Percentiles rank a stretch among this genome's conserved stretches.
phyloP scores from a whole-genome alignment of 2,329 filamentous ascomycete genomes.

The Stagonosporopsis cucurbitacearum region DNA sequence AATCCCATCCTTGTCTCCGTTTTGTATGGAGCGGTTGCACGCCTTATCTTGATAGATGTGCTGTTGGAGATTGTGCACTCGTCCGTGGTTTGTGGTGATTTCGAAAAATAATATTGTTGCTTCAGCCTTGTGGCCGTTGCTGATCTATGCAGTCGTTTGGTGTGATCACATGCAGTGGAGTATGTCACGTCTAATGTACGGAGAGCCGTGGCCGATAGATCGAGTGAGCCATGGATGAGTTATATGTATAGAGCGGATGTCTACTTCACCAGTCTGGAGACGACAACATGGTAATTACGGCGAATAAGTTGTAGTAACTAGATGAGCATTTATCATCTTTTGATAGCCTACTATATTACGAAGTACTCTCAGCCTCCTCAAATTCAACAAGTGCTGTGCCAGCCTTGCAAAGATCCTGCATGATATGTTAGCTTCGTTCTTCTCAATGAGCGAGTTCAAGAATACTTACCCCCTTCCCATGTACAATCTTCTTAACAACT shows the following conservation, averaged over 20 bases:
- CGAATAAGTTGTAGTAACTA: not conserved
- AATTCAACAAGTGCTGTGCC: conserved; percentile 52
- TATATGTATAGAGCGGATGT: not conserved
- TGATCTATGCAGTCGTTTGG: too few species aligned
- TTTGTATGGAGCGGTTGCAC: too few species aligned
- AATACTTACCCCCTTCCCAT: conserved; percentile 53
- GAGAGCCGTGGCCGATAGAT: too few species aligned
- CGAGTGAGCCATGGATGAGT: not conserved
- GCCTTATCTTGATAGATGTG: too few species aligned
- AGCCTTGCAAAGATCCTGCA: conserved; percentile 51
- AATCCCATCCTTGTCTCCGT: too few species aligned
- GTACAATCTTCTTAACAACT: conserved; percentile 56
- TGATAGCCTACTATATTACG: not conserved
- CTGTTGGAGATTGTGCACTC: too few species aligned
- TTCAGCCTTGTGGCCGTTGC: too few species aligned
- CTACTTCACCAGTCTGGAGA: too few species aligned
- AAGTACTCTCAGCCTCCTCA: conserved; percentile 26
- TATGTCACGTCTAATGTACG: too few species aligned
- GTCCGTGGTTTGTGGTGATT: too few species aligned
- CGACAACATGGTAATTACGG: not conserved
- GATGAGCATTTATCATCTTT: not conserved
- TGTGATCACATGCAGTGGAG: too few species aligned
- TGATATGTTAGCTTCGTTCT: conserved; percentile 15
- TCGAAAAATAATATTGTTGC: too few species aligned
- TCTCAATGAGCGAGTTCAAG: not conserved